A percentile compares a stretch with the other conserved stretches of the same genome.
Conservation (phyloP, 345 rosid species). For the Hirschfeldia incana region DNA sequence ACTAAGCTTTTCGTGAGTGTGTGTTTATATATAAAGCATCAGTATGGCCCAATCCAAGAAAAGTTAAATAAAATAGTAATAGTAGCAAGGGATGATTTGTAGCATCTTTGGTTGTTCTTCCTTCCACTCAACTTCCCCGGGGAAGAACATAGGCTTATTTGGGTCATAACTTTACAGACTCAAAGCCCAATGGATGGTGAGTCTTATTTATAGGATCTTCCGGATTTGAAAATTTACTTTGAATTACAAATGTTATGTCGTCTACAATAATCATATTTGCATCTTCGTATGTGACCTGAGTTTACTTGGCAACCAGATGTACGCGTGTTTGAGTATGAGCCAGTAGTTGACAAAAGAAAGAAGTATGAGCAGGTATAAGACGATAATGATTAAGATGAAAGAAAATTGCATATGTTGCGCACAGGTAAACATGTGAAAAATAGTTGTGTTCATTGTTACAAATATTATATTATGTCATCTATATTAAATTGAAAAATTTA, state of each 20-base stretch:
- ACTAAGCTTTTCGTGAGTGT: neutral
- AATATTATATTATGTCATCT: neutral
- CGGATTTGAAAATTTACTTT: neutral
- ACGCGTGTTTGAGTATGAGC: neutral
- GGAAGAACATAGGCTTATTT: neutral
- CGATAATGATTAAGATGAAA: neutral
- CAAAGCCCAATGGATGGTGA: constrained; percentile 1
- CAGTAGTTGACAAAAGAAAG: neutral
- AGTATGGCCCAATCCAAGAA: neutral
- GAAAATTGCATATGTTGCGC: neutral
- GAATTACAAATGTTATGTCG: too few relatives aligned
- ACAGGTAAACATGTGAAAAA: neutral
- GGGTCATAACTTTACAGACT: constrained; percentile 8
- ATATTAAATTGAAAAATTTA: neutral
- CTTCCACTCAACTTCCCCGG: neutral
- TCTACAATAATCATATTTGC: neutral
- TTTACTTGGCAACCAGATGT: neutral
- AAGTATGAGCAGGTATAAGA: neutral
- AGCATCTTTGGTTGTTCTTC: neutral
- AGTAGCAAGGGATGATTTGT: neutral
- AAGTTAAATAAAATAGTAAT: neutral
- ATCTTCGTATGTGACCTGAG: neutral
- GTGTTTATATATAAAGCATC: neutral
- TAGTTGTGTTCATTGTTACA: neutral
- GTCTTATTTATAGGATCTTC: constrained; percentile 33